Base-by-base conservation (phyloP, 1,139 yeast species). In the Meyerozyma guilliermondii region DNA sequence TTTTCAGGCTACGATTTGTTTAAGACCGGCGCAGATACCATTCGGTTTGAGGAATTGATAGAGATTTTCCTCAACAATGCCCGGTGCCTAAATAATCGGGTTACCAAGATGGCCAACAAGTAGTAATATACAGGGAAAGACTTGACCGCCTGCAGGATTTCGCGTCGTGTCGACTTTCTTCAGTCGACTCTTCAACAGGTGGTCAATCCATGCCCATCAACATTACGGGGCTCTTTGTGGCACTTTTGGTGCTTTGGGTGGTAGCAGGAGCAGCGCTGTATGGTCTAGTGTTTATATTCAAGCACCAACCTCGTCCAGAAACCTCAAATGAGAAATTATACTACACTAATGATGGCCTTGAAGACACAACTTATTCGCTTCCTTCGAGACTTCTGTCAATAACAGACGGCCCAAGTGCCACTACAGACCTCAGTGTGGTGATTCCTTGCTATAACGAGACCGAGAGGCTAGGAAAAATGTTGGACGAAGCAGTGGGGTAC, bases 401-500 rank as follows among this genome's bases (percentile, higher is more conserved):
- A 51, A 9, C 26, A 45, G 18, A 53, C 61, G 34, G 26, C 45
- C 51, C 58, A 28, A 44, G 52, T 39, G 42, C 50, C 29, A 34
- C 52, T 41, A 43, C 56, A 50, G 39, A 49, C 46, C 23, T 49
- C 48, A 81, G 94, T 31, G 83, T 92, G 26, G 88, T 94, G 11
- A 78, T 92, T 14, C 98, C 98, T 8, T 89, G 97, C 58, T 92
- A 78, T 59, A 92, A 92, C 59, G 98, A 92, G 63, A 81, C 85
- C 1, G 62, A 71, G 18, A 72, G 98, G 44, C 72, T 92, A 46
- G 78, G 80, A 26, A 60, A 66, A 39, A 87, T 92, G 95, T 70
- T 92, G 44, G 82, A 79, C 43, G 98, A 92, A 47, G 77, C 94
- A 2, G 72, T 87, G 35, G 76, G 63, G 9, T 79, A 75, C 51